A percentile compares a stretch with the other conserved stretches of the same genome.
These are phyloP conservation scores for Plasmodium inui DNA, from an alignment of 169 alveolate genomes.

Conservation along the genomic window DNA sequence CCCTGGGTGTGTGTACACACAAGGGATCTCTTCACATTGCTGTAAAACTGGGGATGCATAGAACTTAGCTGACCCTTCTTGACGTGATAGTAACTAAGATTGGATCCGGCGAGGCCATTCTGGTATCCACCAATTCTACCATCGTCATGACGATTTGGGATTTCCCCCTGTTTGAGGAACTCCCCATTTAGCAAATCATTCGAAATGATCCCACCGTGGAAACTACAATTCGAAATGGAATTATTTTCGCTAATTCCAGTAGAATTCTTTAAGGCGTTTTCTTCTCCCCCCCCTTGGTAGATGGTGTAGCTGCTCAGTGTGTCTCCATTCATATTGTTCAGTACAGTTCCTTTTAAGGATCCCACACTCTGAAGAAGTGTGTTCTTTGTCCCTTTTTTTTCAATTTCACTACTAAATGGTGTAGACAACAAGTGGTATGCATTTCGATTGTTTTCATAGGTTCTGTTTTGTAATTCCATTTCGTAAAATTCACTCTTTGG, in stretches of 20 bases:
- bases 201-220: conserved; percentile 4
- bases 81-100: not conserved
- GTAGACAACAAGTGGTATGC: not conserved
- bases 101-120: not conserved
- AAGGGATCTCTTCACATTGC: not conserved
- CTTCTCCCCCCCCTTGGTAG: conserved; percentile 1
- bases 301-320: not conserved
- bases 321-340: not conserved
- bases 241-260: conserved; percentile 11
- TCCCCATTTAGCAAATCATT: conserved; percentile 9
- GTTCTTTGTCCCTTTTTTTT: not conserved
- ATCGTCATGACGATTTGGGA: not conserved
- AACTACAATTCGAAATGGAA: not conserved
- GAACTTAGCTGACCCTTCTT: not conserved
- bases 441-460: not conserved
- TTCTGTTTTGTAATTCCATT: not conserved
- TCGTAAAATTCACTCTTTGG: not conserved
- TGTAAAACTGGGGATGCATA: not conserved
- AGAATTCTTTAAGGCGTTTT: not conserved
- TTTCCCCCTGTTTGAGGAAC: not conserved
- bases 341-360: not conserved
- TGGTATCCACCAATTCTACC: not conserved
- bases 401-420: not conserved
- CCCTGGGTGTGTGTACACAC: not conserved
- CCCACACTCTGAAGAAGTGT: not conserved